Base-by-base conservation (phyloP, 176 grass and related monocot genomes). In the Oryza punctata region DNA sequence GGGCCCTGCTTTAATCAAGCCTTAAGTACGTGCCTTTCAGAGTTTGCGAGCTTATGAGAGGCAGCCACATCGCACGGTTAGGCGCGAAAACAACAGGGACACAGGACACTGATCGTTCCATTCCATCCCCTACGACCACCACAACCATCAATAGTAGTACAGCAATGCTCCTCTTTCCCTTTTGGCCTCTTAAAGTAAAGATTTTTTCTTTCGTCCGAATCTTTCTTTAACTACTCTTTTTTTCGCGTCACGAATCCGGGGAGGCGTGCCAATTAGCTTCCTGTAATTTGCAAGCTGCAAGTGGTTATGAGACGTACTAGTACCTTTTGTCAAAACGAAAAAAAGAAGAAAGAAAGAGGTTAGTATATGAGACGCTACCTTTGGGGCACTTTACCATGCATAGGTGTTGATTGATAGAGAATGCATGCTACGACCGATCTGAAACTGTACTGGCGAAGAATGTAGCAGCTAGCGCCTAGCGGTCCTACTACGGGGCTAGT, bases 21-120 rank as follows among this genome's bases (percentile, higher is more conserved):
- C 49, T 12, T 37, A 41, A 70, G 19, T 23, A 25, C 21, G 15
- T 12, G 47, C 23, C 13, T 38, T 38, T 38, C 37, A 38, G 7
- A 38, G 37, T 38, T 11, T 19, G 65, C 65, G 6, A 12, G 60
- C 74, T 37, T 33, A 60, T 73, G 12, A 13, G 63, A 24, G 52
- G 52, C 65, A 1, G 12, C 18, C 83, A 45, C 75, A 47, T 47
- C 75, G 49, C 67, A 65, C 46, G 83, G 67, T 49, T 86, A 65
- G 68, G 75, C 57, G 33, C 68, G 49, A 50, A 50, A 40, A 12
- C 8, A 29, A 10, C 5, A 6, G 68, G 12, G 40, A 13, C 70
- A 65, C 44, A 45, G 27, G 7, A 59, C 52, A 59, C 1, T 6
- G 67, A 72, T 27, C 15, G 68, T 52, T 37, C 11, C 76, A 3